Evolutionary conservation across 371 early-diverging fungal species (phyloP).

Genomic region (Spraguea lophii): DNA sequence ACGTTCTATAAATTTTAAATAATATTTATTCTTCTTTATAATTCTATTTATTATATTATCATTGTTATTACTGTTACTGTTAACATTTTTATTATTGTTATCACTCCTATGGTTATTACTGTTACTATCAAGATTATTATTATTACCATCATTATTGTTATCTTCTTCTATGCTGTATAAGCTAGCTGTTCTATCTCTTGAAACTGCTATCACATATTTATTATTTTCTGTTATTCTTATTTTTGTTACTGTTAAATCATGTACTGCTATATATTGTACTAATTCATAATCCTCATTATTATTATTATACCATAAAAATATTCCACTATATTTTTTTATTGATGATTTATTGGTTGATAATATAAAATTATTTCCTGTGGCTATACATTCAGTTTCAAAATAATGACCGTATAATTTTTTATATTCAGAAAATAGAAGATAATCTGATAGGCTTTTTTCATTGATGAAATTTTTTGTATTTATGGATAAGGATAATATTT

Average conservation of each 20-base stretch:
- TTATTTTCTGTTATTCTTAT: slow-evolving; percentile 12
- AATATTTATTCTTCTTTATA: too few species aligned
- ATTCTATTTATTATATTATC: too few species aligned
- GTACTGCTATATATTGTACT: slow-evolving; percentile 24
- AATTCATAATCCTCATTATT: slow-evolving; percentile 8
- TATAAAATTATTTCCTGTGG: slow-evolving; percentile 16
- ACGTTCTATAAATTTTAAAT: slow-evolving; percentile 3
- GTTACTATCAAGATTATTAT: too few species aligned
- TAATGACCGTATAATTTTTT: slow-evolving; percentile 38
- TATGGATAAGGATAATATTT: slow-evolving; percentile 1
- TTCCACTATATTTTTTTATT: slow-evolving; percentile 20
- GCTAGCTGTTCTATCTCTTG: slow-evolving; percentile 27
- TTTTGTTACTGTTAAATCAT: slow-evolving; percentile 23
- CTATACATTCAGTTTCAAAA: slow-evolving; percentile 22
- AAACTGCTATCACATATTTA: slow-evolving; percentile 18
- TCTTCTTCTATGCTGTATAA: slow-evolving; percentile 13
- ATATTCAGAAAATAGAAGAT: slow-evolving; percentile 16
- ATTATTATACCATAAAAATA: slow-evolving; percentile 41
- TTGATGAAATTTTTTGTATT: slow-evolving; percentile 4
- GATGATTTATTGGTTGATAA: slow-evolving; percentile 19
- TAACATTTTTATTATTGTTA: too few species aligned
- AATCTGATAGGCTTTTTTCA: slow-evolving; percentile 18
- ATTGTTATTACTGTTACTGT: too few species aligned
- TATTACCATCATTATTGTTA: too few species aligned
- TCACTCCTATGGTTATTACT: too few species aligned